Percentiles rank a stretch among this genome's conserved stretches.
Evolutionary conservation across 2,329 filamentous ascomycete genomes (phyloP).

Genomic region (Aurifilum marmelostoma): DNA sequence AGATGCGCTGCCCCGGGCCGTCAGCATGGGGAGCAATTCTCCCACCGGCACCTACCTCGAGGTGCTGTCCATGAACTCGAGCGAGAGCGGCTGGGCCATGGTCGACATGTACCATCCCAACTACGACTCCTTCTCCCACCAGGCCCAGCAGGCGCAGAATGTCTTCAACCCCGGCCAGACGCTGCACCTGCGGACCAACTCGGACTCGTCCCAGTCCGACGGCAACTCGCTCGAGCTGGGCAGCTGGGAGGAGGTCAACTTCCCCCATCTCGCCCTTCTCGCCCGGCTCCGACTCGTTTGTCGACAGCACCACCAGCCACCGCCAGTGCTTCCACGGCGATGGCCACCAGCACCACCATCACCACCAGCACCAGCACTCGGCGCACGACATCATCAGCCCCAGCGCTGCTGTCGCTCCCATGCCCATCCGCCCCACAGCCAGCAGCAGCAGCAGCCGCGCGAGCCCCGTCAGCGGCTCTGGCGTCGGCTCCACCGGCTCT

Average conservation of each 20-base stretch:
- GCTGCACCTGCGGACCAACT: conserved; percentile 83
- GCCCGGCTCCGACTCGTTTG: conserved; percentile 75
- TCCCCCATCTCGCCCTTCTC: conserved; percentile 81
- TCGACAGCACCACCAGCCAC: conserved; percentile 61
- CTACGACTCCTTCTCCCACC: conserved; percentile 67
- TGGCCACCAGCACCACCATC: conserved; percentile 48
- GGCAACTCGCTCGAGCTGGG: conserved; percentile 68
- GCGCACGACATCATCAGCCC: conserved; percentile 64
- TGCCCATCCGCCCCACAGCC: conserved; percentile 69
- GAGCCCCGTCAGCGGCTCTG: conserved; percentile 63
- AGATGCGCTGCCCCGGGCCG: conserved; percentile 48
- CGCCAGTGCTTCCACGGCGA: conserved; percentile 66
- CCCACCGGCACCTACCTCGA: conserved; percentile 82
- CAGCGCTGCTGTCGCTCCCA: conserved; percentile 66
- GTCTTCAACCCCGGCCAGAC: conserved; percentile 94
- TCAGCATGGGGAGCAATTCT: conserved; percentile 62
- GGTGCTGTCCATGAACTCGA: conserved; percentile 78
- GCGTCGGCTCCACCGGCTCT: conserved; percentile 56
- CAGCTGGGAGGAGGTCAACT: conserved; percentile 80
- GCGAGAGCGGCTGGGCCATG: conserved; percentile 84
- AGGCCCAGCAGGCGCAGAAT: conserved; percentile 57
- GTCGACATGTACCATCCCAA: conserved; percentile 76
- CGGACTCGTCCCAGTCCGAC: conserved; percentile 81
- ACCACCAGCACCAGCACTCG: conserved; percentile 36
- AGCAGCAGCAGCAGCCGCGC: conserved; percentile 62